phyloP scores from a whole-genome alignment of 257 asterid genomes.

The Solanum medicagineum region DNA sequence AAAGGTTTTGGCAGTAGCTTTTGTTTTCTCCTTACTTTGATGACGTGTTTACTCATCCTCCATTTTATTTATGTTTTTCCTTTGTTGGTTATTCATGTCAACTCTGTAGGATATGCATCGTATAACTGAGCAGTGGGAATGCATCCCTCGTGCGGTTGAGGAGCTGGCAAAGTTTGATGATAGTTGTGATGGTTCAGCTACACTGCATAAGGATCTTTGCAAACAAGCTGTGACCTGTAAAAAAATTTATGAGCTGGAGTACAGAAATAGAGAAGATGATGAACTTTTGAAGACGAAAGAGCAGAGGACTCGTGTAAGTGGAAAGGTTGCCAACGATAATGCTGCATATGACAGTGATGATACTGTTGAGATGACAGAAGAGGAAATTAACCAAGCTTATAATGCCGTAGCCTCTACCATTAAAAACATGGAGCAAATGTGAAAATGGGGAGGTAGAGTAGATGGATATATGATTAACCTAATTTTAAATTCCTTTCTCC shows the following conservation, averaged over 20 bases:
- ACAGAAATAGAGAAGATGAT: slow-evolving; percentile 31
- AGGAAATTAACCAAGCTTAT: slow-evolving; percentile 75
- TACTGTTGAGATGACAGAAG: slow-evolving; percentile 91
- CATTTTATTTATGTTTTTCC: not conserved
- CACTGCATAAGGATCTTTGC: slow-evolving; percentile 35
- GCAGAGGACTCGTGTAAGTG: slow-evolving; percentile 10
- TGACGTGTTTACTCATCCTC: not conserved
- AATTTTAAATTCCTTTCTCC: not conserved
- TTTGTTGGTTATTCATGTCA: not conserved
- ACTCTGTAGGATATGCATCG: slow-evolving; percentile 33
- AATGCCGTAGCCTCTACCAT: slow-evolving; percentile 20
- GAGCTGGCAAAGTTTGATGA: slow-evolving; percentile 46
- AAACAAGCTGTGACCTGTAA: slow-evolving; percentile 55
- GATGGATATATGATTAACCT: not conserved
- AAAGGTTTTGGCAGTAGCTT: not conserved
- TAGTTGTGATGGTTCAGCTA: slow-evolving; percentile 3
- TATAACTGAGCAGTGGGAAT: slow-evolving; percentile 68
- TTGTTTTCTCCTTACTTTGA: not conserved
- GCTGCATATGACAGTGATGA: slow-evolving; percentile 58
- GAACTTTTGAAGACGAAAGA: slow-evolving; percentile 9
- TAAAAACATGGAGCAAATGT: not conserved
- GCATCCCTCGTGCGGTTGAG: slow-evolving; percentile 70
- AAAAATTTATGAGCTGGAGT: slow-evolving; percentile 63
- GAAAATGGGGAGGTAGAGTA: not conserved
- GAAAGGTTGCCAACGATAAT: slow-evolving; percentile 11